Base-by-base conservation (phyloP, 1,284 basidiomycete genomes). In the Cystobasidium slooffiae region DNA sequence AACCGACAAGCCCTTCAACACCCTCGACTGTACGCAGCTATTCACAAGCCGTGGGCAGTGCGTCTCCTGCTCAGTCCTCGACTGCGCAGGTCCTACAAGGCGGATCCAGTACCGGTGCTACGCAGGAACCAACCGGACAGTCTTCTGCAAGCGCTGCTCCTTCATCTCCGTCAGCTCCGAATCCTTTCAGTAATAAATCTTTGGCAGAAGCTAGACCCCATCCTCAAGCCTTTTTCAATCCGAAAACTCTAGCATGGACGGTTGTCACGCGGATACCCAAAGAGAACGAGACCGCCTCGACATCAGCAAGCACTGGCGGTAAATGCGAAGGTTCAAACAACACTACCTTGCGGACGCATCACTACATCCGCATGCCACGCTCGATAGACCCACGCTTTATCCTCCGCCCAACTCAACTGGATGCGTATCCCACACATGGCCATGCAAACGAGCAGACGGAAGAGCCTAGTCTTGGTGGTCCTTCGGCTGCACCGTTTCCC, bases 191-290 rank as follows among this genome's bases (percentile, higher is more conserved):
- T 24, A 49, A 44, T 31, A 43, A 65, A 24, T 44, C 44, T 14
- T 20, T 73, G 16, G 12, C 58, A 24, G 31, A 37, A 16, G 70
- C 75, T 31, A 31, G 55, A 41, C 75, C 75, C 0, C 75, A 76
- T 63, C 75, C 75, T 46, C 24, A 69, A 20, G 72, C 64, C 7
- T 74, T 68, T 51, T 74, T 68, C 61, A 68, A 47, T 46, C 46
- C 66, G 20, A 12, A 10, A 37, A 53, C 24, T 24, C 68, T 64
- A 49, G 72, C 72, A 22, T 76, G 75, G 75, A 73, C 47, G 12
- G 51, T 76, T 6, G 39, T 67, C 10, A 43, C 65, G 22, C 72
- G 53, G 39, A 52, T 43, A 49, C 46, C 22, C 22, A 18, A n/a
- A n/a, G 20, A 63, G 18, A 66, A 37, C 9, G 44, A 22, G 20